phyloP scores from a whole-genome alignment of 352 stramenopile genomes.

The Phytopythium chamaehyphon region DNA sequence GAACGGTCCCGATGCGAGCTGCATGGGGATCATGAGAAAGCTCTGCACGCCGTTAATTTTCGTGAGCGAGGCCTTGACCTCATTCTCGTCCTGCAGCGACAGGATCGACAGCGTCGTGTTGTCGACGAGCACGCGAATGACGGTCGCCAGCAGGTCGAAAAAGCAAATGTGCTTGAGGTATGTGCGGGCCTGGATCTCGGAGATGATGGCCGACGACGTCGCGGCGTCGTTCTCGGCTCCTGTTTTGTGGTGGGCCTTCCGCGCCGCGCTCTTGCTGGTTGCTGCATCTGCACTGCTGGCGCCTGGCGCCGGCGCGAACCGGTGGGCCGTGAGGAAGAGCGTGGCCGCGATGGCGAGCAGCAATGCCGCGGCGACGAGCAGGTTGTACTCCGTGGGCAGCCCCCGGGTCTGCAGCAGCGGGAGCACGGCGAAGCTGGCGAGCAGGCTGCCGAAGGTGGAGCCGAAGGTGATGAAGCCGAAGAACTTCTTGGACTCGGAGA shows the following conservation, averaged over 20 bases:
- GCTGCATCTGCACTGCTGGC: constrained; percentile 2
- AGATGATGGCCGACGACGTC: constrained; percentile 35
- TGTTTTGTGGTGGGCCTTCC: constrained; percentile 2
- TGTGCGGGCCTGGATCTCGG: constrained; percentile 62
- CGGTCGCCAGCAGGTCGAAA: constrained; percentile 78
- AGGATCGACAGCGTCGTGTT: constrained; percentile 78
- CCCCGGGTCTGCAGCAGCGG: constrained; percentile 41
- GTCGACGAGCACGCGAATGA: constrained; percentile 78
- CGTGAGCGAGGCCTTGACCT: constrained; percentile 70
- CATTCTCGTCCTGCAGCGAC: constrained; percentile 55
- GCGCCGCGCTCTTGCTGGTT: not conserved
- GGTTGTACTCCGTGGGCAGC: constrained; percentile 70
- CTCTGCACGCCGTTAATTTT: constrained; percentile 82
- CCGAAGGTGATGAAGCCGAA: constrained; percentile 87
- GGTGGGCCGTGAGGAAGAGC: constrained; percentile 44
- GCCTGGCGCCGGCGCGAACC: constrained; percentile 23
- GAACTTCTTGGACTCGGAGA: constrained; percentile 80
- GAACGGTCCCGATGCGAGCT: constrained; percentile 68
- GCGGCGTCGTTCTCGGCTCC: not conserved
- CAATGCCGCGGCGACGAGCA: constrained; percentile 49
- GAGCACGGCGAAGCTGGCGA: constrained; percentile 71
- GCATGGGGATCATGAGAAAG: constrained; percentile 85
- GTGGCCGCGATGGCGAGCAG: constrained; percentile 57
- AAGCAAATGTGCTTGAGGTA: constrained; percentile 88
- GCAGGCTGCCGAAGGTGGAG: constrained; percentile 69